Evolutionary conservation across 805 yeast genomes (phyloP).

Genomic region (Starmerella powellii): DNA sequence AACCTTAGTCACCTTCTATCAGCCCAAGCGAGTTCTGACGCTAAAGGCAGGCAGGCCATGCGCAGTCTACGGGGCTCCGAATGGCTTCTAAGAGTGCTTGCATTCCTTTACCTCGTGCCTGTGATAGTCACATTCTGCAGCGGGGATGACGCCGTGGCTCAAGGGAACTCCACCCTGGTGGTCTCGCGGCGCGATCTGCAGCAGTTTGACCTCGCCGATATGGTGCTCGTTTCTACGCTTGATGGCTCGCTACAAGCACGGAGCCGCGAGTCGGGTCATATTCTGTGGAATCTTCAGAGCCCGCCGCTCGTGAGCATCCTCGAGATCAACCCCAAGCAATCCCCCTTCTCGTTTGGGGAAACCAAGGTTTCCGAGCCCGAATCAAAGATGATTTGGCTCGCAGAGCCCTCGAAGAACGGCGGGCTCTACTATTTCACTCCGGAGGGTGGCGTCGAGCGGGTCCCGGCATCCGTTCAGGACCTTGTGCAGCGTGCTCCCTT

Average conservation of each 20-base stretch:
- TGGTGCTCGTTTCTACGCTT: constrained; percentile 62
- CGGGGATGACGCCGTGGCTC: background rate
- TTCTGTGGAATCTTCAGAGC: constrained; percentile 64
- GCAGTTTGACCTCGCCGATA: constrained; percentile 43
- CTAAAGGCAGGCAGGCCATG: too few species aligned
- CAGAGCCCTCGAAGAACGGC: constrained; percentile 85
- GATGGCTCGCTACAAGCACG: constrained; percentile 82
- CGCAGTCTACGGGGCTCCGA: too few species aligned
- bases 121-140: too few species aligned
- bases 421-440: constrained; percentile 67
- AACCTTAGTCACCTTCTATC: too few species aligned
- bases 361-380: background rate
- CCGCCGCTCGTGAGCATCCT: constrained; percentile 43
- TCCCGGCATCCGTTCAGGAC: constrained; percentile 70
- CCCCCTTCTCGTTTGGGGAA: too few species aligned
- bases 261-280: constrained; percentile 58
- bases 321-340: constrained; percentile 3
- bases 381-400: constrained; percentile 46
- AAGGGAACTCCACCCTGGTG: background rate
- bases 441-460: constrained; percentile 58
- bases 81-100: too few species aligned
- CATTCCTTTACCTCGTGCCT: too few species aligned
- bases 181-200: constrained; percentile 25
- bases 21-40: too few species aligned
- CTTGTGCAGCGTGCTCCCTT: constrained; percentile 78